phyloP scores from a whole-genome alignment of 345 rosid genomes.

The Punica granatum region DNA sequence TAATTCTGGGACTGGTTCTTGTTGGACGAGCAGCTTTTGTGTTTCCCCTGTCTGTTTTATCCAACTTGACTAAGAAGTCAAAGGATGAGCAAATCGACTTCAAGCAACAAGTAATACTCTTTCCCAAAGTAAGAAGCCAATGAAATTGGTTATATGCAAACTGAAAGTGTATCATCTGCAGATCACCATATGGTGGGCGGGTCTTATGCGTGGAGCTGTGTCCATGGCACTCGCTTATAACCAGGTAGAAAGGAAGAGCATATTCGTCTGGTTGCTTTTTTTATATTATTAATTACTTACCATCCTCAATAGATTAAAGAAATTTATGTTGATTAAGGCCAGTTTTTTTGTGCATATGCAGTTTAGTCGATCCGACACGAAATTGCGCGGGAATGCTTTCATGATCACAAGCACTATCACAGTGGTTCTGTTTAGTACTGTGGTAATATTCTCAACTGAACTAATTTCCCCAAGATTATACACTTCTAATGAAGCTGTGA shows the following conservation, averaged over 20 bases:
- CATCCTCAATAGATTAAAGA: neutral
- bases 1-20: conserved; percentile 29
- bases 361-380: conserved; percentile 29
- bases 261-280: neutral
- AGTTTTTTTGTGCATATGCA: conserved; percentile 6
- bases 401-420: conserved; percentile 49
- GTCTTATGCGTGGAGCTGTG: conserved; percentile 47
- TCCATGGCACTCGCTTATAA: conserved; percentile 48
- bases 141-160: neutral
- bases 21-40: conserved; percentile 47
- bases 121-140: neutral
- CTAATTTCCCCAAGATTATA: neutral
- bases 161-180: conserved; percentile 9
- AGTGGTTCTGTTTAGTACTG: conserved; percentile 36
- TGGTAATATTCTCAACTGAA: conserved; percentile 20
- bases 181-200: conserved; percentile 51
- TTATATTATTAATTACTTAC: neutral
- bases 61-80: conserved; percentile 35
- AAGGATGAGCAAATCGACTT: conserved; percentile 19
- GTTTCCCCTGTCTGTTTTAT: conserved; percentile 38
- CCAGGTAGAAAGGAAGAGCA: conserved; percentile 19
- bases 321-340: neutral
- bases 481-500: no score
- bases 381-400: conserved; percentile 31
- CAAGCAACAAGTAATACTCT: conserved; percentile 23